A percentile compares a stretch with the other conserved stretches of the same genome.
phyloP scores from a whole-genome alignment of 495 filamentous ascomycete species.

The Hypoxylon subgilvum region DNA sequence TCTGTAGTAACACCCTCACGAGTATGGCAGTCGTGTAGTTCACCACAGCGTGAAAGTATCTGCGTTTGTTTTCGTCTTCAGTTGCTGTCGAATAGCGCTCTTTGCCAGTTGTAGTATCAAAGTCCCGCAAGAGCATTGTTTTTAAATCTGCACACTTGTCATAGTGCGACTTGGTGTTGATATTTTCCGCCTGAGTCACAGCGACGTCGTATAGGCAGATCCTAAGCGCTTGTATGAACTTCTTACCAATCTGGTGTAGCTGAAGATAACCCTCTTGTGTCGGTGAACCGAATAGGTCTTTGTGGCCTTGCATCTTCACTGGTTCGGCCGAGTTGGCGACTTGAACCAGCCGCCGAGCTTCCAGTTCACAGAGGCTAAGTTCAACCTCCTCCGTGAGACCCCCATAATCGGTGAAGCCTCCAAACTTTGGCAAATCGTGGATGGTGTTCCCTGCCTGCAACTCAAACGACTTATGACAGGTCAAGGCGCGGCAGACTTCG shows the following conservation, averaged over 20 bases:
- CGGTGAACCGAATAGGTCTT: background rate
- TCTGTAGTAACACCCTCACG: background rate
- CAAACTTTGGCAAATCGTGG: background rate
- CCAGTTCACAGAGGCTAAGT: background rate
- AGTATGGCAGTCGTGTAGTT: background rate
- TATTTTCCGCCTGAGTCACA: slow-evolving; percentile 4
- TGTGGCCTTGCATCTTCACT: slow-evolving; percentile 4
- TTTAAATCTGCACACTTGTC: background rate
- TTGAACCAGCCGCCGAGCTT: slow-evolving; percentile 3
- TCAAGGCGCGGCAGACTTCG: background rate
- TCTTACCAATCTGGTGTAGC: background rate
- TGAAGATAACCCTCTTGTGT: slow-evolving; percentile 4
- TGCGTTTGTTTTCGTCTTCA: slow-evolving; percentile 1
- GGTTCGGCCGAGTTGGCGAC: background rate
- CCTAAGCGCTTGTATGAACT: background rate
- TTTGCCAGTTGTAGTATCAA: slow-evolving; percentile 1
- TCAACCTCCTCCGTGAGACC: slow-evolving; percentile 1
- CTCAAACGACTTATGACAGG: slow-evolving; percentile 2
- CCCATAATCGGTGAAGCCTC: slow-evolving; percentile 1
- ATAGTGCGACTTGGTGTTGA: background rate
- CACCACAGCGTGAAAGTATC: slow-evolving; percentile 1
- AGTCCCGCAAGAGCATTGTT: background rate
- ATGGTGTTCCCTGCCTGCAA: background rate
- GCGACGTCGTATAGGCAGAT: slow-evolving; percentile 1
- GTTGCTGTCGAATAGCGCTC: slow-evolving; percentile 1